Evolutionary conservation across 305 asterid species (phyloP), one percentile per base, ranked within the genome.

Genomic region (Salvia sclarea): DNA sequence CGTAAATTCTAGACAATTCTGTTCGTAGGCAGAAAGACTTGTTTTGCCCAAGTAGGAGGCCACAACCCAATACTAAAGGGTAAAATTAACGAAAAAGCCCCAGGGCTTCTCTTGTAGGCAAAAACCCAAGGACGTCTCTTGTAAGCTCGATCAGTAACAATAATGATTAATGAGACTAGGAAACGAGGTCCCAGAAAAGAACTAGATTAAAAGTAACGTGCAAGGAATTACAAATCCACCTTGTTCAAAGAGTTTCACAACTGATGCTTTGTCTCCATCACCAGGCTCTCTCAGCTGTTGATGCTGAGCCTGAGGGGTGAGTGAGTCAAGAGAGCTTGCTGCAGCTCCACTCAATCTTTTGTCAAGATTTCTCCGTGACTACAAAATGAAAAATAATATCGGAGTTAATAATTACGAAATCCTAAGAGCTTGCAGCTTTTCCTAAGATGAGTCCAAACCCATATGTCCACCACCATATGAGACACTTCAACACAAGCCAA

Each of bases 241-340:
- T 87, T 87, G 95, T 71, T 86, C 95, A 78, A 87, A 87, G 73
- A 90, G 92, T 61, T 80, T 90, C 56, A 77, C 92, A 84, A 87
- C 82, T 5, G 95, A 85, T 48, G 85, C 61, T 80, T 76, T 81
- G 71, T 84, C 93, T 20, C 90, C 91, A 75, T 79, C 83, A 28
- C 75, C 87, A 24, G 87, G 75, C 70, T 84, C 87, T 80, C 78
- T 72, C 21, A 33, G 66, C 11, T 81, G 81, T 61, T 78, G 87
- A 72, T 68, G 83, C 70, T 79, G 81, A 66, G 73, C 68, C 73
- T 79, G 87, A 61, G 85, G 88, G 45, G 59, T 71, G 62, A 80
- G 81, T 77, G 89, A 81, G 70, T 80, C 86, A 30, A 80, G 57
- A 62, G 73, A 47, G 22, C 83, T 73, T 20, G 85, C 79, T 62